phyloP scores from a whole-genome alignment of 1,284 basidiomycete species.

The Chalciporus sp. region DNA sequence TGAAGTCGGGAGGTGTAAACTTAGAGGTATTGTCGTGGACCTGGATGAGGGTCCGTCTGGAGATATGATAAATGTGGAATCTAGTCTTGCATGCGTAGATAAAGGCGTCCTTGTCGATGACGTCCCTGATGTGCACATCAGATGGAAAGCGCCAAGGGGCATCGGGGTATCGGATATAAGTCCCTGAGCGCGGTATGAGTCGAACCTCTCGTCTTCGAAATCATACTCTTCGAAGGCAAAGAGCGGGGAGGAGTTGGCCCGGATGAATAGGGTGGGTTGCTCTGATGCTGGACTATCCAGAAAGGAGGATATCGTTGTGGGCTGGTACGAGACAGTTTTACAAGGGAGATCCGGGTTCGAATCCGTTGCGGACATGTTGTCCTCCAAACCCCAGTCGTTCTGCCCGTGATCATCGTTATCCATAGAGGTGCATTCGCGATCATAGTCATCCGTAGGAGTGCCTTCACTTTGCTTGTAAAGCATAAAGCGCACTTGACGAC shows the following conservation, averaged over 20 bases:
- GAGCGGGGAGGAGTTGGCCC: constrained; percentile 25
- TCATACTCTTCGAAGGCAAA: constrained; percentile 15
- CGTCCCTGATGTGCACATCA: constrained; percentile 29
- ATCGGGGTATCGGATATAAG: constrained; percentile 28
- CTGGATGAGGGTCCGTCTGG: constrained; percentile 1
- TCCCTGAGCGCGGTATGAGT: constrained; percentile 27
- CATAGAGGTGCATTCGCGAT: too few relatives aligned
- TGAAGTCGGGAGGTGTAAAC: constrained; percentile 11
- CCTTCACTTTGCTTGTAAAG: constrained; percentile 24
- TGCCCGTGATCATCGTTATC: too few relatives aligned
- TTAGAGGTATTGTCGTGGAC: constrained; percentile 17
- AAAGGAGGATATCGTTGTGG: constrained; percentile 14
- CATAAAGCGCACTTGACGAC: constrained; percentile 32
- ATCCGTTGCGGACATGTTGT: background rate
- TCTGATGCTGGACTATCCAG: constrained; percentile 10
- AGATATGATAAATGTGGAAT: constrained; percentile 25
- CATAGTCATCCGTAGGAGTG: background rate
- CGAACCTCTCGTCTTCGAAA: background rate
- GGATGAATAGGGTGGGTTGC: constrained; percentile 25
- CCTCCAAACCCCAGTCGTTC: too few relatives aligned
- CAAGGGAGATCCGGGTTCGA: background rate
- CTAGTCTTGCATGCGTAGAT: constrained; percentile 25
- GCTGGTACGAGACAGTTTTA: constrained; percentile 20
- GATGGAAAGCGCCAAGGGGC: constrained; percentile 31
- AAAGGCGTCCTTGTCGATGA: constrained; percentile 31